Evolutionary conservation across 108 stramenopile species (phyloP).

Genomic region (Nannochloropsis oceanica): DNA sequence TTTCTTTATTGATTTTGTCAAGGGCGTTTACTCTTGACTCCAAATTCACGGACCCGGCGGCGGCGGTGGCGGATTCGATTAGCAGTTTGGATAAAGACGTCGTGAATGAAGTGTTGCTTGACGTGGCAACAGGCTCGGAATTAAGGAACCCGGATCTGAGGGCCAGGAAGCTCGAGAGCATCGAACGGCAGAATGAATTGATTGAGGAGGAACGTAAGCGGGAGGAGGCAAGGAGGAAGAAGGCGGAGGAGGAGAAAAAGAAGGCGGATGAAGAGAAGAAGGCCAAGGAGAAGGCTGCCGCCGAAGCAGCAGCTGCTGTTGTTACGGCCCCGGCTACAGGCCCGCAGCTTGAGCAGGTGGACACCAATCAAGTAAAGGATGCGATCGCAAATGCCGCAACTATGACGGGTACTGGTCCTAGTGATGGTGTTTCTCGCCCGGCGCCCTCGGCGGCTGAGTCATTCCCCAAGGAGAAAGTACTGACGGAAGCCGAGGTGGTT

Average conservation of each 20-base stretch:
- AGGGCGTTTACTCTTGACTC: slow-evolving; percentile 79
- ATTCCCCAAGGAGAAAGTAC: not conserved
- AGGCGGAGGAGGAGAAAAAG: not conserved
- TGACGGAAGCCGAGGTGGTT: not conserved
- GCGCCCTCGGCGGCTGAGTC: not conserved
- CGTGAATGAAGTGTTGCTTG: slow-evolving; percentile 82
- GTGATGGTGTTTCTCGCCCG: not conserved
- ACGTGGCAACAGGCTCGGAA: slow-evolving; percentile 70
- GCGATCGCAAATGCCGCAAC: slow-evolving; percentile 15
- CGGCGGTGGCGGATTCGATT: slow-evolving; percentile 74
- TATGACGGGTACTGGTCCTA: slow-evolving; percentile 1
- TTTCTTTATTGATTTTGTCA: slow-evolving; percentile 86
- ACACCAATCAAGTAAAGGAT: not conserved
- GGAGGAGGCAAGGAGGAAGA: slow-evolving; percentile 34
- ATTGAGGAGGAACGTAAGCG: slow-evolving; percentile 41
- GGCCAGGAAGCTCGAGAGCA: slow-evolving; percentile 32
- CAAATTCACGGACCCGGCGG: slow-evolving; percentile 34
- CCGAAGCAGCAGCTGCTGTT: slow-evolving; percentile 16
- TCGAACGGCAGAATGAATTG: slow-evolving; percentile 41
- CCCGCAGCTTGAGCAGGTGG: not conserved
- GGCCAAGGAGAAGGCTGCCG: slow-evolving; percentile 21
- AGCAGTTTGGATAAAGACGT: slow-evolving; percentile 81
- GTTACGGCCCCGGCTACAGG: not conserved
- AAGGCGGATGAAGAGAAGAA: slow-evolving; percentile 13
- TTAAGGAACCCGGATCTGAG: slow-evolving; percentile 22